Evolutionary conservation across 2,329 filamentous ascomycete species (phyloP).

Genomic region (Nectriaceae sp.): DNA sequence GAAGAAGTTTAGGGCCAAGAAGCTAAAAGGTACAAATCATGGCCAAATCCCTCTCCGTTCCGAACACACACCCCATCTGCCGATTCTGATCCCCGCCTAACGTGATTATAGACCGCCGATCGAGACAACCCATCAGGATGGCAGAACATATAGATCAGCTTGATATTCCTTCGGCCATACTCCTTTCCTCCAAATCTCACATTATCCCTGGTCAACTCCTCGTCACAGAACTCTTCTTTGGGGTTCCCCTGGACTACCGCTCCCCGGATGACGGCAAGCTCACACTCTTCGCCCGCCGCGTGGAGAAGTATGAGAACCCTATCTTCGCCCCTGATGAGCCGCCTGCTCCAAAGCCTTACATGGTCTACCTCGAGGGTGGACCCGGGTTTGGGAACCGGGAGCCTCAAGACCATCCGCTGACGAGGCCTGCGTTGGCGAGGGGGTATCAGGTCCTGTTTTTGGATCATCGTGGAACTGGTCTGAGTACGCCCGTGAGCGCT

Average conservation of each 20-base stretch:
- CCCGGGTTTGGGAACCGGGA: constrained; percentile 77
- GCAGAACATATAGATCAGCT: no score
- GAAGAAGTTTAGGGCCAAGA: no score
- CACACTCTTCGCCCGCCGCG: constrained; percentile 76
- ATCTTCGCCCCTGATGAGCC: constrained; percentile 47
- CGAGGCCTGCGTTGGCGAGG: constrained; percentile 69
- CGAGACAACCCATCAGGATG: no score
- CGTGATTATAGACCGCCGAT: no score
- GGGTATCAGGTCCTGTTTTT: constrained; percentile 85
- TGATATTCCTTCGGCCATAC: constrained; percentile 38
- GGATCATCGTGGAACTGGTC: constrained; percentile 88
- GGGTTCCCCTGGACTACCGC: constrained; percentile 79
- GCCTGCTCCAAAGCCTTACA: constrained; percentile 52
- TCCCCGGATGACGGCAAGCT: constrained; percentile 59
- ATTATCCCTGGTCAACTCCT: constrained; percentile 64
- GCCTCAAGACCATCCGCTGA: constrained; percentile 73
- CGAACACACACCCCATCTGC: no score
- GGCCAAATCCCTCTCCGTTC: no score
- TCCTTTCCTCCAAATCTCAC: constrained; percentile 46
- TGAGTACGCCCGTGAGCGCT: constrained; percentile 79
- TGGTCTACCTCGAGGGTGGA: constrained; percentile 82
- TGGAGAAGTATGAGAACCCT: constrained; percentile 64
- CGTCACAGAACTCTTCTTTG: constrained; percentile 82
- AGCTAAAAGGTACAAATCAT: no score
- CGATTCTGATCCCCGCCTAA: no score